Evolutionary conservation across 1,139 yeast genomes (phyloP).

Genomic region (Candida labiduridarum): DNA sequence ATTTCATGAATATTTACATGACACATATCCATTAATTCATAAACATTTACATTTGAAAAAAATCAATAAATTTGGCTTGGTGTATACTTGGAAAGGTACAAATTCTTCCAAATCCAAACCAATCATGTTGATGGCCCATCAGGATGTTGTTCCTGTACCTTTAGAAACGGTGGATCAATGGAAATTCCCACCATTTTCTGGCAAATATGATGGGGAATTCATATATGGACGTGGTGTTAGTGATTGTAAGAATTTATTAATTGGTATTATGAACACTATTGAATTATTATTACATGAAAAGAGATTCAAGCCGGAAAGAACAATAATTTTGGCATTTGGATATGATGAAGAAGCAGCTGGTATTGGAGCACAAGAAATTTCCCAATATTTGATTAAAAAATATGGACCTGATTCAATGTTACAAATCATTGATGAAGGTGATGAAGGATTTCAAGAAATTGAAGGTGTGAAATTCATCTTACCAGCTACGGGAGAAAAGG

Average conservation of each 20-base stretch:
- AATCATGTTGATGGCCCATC: too few species aligned
- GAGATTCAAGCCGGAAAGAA: slow-evolving; percentile 41
- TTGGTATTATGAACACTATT: slow-evolving; percentile 43
- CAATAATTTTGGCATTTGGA: slow-evolving; percentile 48
- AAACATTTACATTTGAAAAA: slow-evolving; percentile 31
- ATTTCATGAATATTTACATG: slow-evolving; percentile 32
- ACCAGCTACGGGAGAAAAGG: slow-evolving; percentile 57
- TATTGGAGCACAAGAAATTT: slow-evolving; percentile 35
- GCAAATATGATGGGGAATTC: slow-evolving; percentile 40
- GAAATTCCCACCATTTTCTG: slow-evolving; percentile 48
- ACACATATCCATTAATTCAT: slow-evolving; percentile 36
- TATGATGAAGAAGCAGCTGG: slow-evolving; percentile 53
- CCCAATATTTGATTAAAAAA: slow-evolving; percentile 28
- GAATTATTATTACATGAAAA: slow-evolving; percentile 42
- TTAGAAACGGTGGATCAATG: slow-evolving; percentile 40
- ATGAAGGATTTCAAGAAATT: slow-evolving; percentile 30
- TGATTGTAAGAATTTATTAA: slow-evolving; percentile 49
- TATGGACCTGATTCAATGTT: slow-evolving; percentile 45
- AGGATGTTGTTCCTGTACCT: slow-evolving; percentile 47
- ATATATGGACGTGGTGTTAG: slow-evolving; percentile 49
- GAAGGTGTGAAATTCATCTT: slow-evolving; percentile 54
- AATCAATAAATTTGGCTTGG: slow-evolving; percentile 35
- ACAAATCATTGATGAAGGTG: slow-evolving; percentile 52
- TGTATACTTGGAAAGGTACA: slow-evolving; percentile 29
- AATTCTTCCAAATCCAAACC: too few species aligned